Evolutionary conservation across 148 eudicot species (phyloP).

Genomic region (Mesembryanthemum crystallinum): DNA sequence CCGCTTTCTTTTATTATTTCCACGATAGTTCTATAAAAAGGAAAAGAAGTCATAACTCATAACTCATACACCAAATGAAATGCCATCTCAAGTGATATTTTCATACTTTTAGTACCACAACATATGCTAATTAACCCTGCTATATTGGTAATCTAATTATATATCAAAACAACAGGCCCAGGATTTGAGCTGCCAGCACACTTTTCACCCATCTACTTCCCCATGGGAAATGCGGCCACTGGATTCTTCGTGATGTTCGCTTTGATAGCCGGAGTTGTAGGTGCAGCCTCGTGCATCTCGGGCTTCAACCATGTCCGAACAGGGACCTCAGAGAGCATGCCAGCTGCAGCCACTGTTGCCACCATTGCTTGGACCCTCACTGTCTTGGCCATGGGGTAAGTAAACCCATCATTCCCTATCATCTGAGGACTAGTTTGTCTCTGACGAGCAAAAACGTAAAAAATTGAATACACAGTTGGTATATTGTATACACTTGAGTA

Average conservation of each 20-base stretch:
- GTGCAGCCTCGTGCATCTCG: constrained; percentile 57
- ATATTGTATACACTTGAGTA: too few species aligned
- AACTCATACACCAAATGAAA: too few species aligned
- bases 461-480: too few species aligned
- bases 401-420: not conserved
- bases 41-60: too few species aligned
- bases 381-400: constrained; percentile 85
- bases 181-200: constrained; percentile 76
- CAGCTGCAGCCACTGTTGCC: constrained; percentile 55
- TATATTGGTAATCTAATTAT: too few species aligned
- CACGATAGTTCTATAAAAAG: too few species aligned
- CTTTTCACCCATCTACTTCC: constrained; percentile 85
- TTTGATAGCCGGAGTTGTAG: constrained; percentile 82
- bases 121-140: not conserved
- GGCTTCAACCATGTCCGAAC: constrained; percentile 57
- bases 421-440: not conserved
- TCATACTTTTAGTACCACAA: not conserved
- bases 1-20: too few species aligned
- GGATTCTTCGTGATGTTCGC: constrained; percentile 79
- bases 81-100: not conserved
- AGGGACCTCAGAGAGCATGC: constrained; percentile 51
- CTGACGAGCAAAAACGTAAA: not conserved
- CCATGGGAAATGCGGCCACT: constrained; percentile 93
- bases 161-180: constrained; percentile 45
- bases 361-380: constrained; percentile 82